Base-by-base conservation (phyloP, 129 eudicot genomes). In the Mikania micrantha region DNA sequence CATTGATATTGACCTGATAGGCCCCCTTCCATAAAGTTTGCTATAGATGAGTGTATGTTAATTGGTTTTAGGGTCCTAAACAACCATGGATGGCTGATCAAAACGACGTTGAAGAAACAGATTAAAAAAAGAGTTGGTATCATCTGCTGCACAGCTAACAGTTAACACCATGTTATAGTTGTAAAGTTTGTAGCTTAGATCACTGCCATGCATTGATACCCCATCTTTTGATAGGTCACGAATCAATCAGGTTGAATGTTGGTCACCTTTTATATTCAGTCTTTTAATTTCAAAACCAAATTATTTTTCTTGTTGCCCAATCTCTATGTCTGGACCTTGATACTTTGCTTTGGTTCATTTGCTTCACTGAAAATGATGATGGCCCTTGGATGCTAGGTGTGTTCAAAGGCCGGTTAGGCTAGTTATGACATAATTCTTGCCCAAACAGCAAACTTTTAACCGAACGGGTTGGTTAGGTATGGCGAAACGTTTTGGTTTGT, bases 1-100 rank as follows among this genome's bases (percentile, higher is more conserved):
- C 12, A 32, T 19, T 13, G 25, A 49, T 17, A 48, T 32, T 7
- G 48, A 13, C 39, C 17, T 16, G 7, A 36, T 39, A 21, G 20
- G 7, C 45, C 44, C 10, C 0, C 16, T 31, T 27, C 4, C 7
- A 59, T n/a, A 6, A n/a, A 6, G 31, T 29, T 32, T 32, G 25
- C 41, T 59, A 24, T 59, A 59, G 32, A 31, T 31, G 15, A 52
- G 34, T 45, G 47, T 38, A 21, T 22, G 70, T 22, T 49, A 66
- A 49, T 34, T 34, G 59, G 50, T 31, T 69, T 62, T 67, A 91
- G 97, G 97, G 97, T 29, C 94, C 91, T 21, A 81, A 72, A 74
- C 94, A 72, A 60, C 85, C 79, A 8, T 88, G 97, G 96, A 91
- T 91, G 96, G 85, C 61, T 35, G 75, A 78, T 34, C 82, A 74